Base-by-base conservation (phyloP, 805 yeast species). In the Ogataea nonfermentans region DNA sequence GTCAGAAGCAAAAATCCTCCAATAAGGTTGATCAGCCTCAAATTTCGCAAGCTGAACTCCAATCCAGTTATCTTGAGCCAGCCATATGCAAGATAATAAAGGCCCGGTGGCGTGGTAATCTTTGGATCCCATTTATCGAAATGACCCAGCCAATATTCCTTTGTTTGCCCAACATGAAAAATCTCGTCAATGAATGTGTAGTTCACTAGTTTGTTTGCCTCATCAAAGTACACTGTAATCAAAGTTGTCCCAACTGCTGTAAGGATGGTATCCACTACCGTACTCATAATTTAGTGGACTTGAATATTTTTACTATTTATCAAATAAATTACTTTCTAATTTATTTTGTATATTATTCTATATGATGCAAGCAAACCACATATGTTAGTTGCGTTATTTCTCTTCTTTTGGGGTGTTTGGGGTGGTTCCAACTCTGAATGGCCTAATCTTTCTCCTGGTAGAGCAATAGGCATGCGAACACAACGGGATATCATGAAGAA, bases 31-130 rank as follows among this genome's bases (percentile, higher is more conserved):
- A 84, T 59, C 12, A 68, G 49, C 46, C 95, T 62, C 37, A 81
- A 58, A 8, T 69, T 64, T 1, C 65, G 49, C 14, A 74, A 45
- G 3, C 61, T 59, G 44, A 68, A 65, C 1, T 56, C 63, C 15
- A 45, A 29, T 4, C 41, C 48, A 2, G 51, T 36, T 3, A 70
- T 35, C 24, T 62, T 62, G 7, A 66, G 32, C 45, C 70, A 74
- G 3, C 49, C 46, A 23, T 62, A 61, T 4, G 76, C 78, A 8
- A 76, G 47, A 5, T 61, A 41, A 57, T 93, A 91, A 12, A 91
- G 66, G 0, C 98, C 99, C 1, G 98, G 98, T 1, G 99, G 99
- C 0, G 99, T 93, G 2, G 99, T 91, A 57, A 93, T 88, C 56
- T 91, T 90, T 9, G 79, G 72, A 59, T 93, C 88, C 96, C 96